phyloP scores from a whole-genome alignment of 805 yeast species.

The Cyberlindnera suaveolens region DNA sequence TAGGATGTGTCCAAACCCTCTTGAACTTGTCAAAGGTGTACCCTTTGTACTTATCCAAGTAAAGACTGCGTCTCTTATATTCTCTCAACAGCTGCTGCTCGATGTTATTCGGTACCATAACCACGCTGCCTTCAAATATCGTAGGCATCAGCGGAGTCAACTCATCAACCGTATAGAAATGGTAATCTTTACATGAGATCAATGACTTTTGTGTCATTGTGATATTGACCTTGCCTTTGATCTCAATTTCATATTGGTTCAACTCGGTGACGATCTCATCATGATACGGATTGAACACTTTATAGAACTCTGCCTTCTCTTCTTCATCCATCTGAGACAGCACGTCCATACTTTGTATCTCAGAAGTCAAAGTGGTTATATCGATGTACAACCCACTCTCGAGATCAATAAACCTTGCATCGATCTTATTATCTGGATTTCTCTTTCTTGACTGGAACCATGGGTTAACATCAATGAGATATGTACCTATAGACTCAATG shows the following conservation, averaged over 20 bases:
- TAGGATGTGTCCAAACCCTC: constrained; percentile 15
- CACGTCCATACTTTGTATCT: constrained; percentile 4
- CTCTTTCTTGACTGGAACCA: constrained; percentile 46
- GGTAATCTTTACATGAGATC: constrained; percentile 56
- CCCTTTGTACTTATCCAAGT: constrained; percentile 31
- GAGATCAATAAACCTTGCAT: constrained; percentile 66
- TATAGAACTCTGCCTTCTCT: constrained; percentile 8
- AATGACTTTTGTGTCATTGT: constrained; percentile 11
- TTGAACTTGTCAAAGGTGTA: constrained; percentile 31
- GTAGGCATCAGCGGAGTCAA: constrained; percentile 48
- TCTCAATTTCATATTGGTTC: constrained; percentile 27
- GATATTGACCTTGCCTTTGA: constrained; percentile 27
- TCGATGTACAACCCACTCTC: constrained; percentile 70
- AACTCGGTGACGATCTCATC: constrained; percentile 16
- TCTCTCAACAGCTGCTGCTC: constrained; percentile 40
- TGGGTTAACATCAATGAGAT: constrained; percentile 38
- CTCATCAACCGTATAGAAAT: constrained; percentile 44
- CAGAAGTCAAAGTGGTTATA: constrained; percentile 44
- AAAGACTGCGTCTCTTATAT: constrained; percentile 33
- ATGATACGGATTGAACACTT: constrained; percentile 26
- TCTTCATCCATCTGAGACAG: constrained; percentile 2
- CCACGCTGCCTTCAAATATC: constrained; percentile 52
- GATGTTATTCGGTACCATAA: constrained; percentile 47
- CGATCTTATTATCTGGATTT: constrained; percentile 58
- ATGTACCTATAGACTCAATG: constrained; percentile 41